Base-by-base conservation (phyloP, 1,284 basidiomycete genomes). In the Laetiporus sulphureus region DNA sequence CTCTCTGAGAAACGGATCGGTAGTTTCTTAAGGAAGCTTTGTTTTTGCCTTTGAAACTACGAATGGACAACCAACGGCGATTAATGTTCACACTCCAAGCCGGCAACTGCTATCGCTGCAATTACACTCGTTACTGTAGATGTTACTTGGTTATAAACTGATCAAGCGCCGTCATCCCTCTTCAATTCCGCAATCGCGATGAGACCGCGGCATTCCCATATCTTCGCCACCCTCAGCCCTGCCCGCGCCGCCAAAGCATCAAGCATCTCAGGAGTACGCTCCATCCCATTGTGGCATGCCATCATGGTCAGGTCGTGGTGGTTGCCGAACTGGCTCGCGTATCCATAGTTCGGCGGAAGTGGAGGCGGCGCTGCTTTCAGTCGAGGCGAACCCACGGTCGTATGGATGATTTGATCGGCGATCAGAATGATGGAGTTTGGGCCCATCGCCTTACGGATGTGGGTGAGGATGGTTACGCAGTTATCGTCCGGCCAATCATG, bases 401-500 rank as follows among this genome's bases (percentile, higher is more conserved):
- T 45, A 32, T 46, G 32, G 32, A 46, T 41, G 31, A 47, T 36
- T 18, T 34, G 32, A 16, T 51, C 47, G 20, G 34, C 38, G 22
- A 45, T 31, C 5, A 51, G 43, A 19, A 51, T 36, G 18, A 39
- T 42, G 11, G 47, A 49, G 21, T 25, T 36, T 0, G 42, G 24
- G 3, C 35, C 27, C 42, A 51, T 46, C 4, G 45, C 38, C 3
- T 31, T 30, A 6, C 45, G 42, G 13, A 51, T n/a, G 6, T 30
- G 32, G 7, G 30, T 25, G 11, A 52, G 35, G 34, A 52, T 49
- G 5, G 35, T 38, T 29, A 49, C 29, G 27, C 45, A 47, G 11
- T 40, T 31, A 3, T 45, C 47, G 39, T 49, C 50, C 3, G 45
- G 36, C 48, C 47, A 52, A 34, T 53, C 49, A 23, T 52, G 48